Evolutionary conservation across 208 protist species (phyloP), one percentile per base, ranked within the genome.

Genomic region (Crithidia acanthocephali): DNA sequence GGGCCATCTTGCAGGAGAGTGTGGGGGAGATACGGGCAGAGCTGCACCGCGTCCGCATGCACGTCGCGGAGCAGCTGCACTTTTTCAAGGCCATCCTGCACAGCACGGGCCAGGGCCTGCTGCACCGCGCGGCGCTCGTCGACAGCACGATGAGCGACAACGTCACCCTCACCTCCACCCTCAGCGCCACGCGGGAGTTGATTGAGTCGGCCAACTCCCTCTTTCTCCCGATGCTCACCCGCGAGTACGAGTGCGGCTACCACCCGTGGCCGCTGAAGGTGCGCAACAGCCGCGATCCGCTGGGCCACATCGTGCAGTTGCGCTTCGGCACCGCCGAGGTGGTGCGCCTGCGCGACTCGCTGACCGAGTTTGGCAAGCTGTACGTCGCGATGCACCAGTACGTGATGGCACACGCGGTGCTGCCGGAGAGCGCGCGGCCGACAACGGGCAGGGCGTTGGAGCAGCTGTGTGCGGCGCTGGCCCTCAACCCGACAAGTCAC

Each of bases 251-350:
- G 22, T 84, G 80, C 45, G 92, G 92, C 45, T 96, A 95, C 63
- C 92, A 96, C 73, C 92, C 92, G 11, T 96, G 88, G 90, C 89
- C 92, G 35, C 52, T 93, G 27, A 92, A 90, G 68, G 64, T 92
- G 72, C 92, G 92, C 70, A 96, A 96, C 83, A 91, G 76, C 4
- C 70, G 76, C 35, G 92, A 96, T 56, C 92, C 92, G 3, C 83
- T 96, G 51, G 55, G 77, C 50, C 82, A 90, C 59, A 52, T 95
- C 28, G 66, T 95, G 22, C 81, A 92, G 52, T 62, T 81, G 11
- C 85, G 87, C 58, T 92, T 93, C 71, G 92, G 92, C 13, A 32
- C 83, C 0, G 23, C 55, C 1, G 89, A 94, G 74, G 75, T 93
- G 33, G 37, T 92, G 18, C 68, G 68, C 2, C 61, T 96, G 65